Evolutionary conservation across 345 rosid species (phyloP).

Genomic region (Populus alba): DNA sequence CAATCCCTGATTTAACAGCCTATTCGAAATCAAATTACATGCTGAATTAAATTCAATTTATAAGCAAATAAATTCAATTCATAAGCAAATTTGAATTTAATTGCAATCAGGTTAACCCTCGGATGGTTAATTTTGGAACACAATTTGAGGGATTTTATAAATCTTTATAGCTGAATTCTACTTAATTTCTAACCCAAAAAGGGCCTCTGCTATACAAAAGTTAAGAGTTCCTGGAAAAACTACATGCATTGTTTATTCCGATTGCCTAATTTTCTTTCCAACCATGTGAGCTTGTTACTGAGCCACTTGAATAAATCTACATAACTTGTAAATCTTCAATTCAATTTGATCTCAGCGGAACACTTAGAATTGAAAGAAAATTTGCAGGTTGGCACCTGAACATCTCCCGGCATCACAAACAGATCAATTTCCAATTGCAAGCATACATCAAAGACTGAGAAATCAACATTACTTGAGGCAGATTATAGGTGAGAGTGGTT

Average conservation of each 20-base stretch:
- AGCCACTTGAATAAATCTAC: not conserved
- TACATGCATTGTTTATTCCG: not conserved
- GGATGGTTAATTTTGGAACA: not conserved
- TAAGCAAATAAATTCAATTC: too few relatives aligned
- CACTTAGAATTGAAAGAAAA: not conserved
- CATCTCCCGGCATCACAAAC: not conserved
- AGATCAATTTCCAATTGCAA: not conserved
- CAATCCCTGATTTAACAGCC: too few relatives aligned
- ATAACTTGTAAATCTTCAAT: not conserved
- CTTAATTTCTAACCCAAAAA: not conserved
- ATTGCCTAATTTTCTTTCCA: not conserved
- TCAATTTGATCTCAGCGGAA: not conserved
- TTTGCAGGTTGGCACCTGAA: not conserved
- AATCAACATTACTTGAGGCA: not conserved
- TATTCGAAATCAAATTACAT: too few relatives aligned
- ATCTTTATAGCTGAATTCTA: not conserved
- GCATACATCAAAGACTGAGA: not conserved
- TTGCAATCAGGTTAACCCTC: not conserved
- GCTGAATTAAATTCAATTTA: too few relatives aligned
- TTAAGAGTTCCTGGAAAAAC: not conserved
- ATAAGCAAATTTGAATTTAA: too few relatives aligned
- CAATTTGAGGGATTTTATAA: not conserved
- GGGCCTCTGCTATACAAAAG: too few relatives aligned
- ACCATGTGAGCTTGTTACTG: not conserved
- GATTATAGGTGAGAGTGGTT: not conserved